A percentile compares a stretch with the other conserved stretches of the same genome.
phyloP scores from a whole-genome alignment of 306 rosid genomes.

The Acacia melanoxylon region DNA sequence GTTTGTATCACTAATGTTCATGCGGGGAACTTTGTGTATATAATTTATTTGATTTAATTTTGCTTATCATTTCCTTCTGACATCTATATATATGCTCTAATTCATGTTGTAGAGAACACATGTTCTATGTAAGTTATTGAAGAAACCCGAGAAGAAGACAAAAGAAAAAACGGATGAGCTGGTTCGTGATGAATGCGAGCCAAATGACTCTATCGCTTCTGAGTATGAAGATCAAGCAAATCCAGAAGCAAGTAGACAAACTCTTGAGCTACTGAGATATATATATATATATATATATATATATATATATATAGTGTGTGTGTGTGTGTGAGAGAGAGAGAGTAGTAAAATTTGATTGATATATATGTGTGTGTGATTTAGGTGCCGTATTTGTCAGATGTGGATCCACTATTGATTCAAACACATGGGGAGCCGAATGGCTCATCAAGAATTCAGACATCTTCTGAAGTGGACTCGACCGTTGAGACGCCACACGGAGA shows the following conservation, averaged over 20 bases:
- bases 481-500: no score
- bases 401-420: not conserved
- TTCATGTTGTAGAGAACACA: slow-evolving; percentile 32
- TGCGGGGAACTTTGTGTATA: no score
- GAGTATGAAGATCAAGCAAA: not conserved
- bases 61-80: no score
- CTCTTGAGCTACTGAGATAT: no score
- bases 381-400: not conserved
- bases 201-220: not conserved
- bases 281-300: not conserved
- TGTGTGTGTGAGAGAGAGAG: not conserved
- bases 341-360: slow-evolving; percentile 13
- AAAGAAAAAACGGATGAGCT: not conserved
- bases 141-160: slow-evolving; percentile 24
- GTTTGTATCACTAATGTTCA: no score
- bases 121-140: slow-evolving; percentile 46
- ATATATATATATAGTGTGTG: not conserved
- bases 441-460: no score
- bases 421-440: no score
- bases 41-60: no score
- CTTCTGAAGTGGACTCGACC: no score
- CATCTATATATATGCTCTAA: not conserved
- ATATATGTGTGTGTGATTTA: not conserved
- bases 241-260: slow-evolving; percentile 43
- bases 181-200: slow-evolving; percentile 10